Base-by-base conservation (phyloP, 2,329 filamentous ascomycete species). In the Pezicula neosporulosa region DNA sequence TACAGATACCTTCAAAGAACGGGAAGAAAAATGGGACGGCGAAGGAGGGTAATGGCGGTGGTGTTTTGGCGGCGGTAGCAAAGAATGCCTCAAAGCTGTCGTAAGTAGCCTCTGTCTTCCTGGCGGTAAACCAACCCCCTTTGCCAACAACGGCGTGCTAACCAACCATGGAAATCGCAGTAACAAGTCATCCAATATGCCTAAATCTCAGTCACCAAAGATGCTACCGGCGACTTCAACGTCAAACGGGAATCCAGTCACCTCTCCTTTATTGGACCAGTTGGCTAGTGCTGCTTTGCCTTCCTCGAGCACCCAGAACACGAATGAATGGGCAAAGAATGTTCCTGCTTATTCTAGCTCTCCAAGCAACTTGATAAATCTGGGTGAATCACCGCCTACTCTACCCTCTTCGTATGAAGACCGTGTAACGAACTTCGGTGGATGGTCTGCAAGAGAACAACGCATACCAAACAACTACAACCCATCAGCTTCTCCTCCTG, bases 321-420 rank as follows among this genome's bases (percentile, higher is more conserved):
- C 65, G 38, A 64, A 66, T 58, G 73, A 76, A 66, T 76, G 73
- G 73, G 70, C 73, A 51, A 73, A 71, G 52, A 68, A 72, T 66
- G 30, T 66, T 68, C 39, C 71, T 60, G 28, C 70, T 62, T 68
- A 71, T 70, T 64, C 67, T 58, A 59, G 69, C 66, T 66, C 72
- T 65, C 60, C 69, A 56, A 53, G 68, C 64, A 59, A 72, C 63
- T 42, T 71, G 28, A 73, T 75, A 54, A 68, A 68, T 51, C 68
- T 76, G 47, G 70, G 71, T 47, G 69, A 70, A 54, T 75, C 73
- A 30, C 72, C 73, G n/a, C 71, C 72, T 10, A 66, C 62, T 9
- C 60, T 60, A 16, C 59, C 62, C 44, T 66, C 64, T 24, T 66
- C 64, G 7, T 66, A 66, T 51, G 65, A 66, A 39, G 65, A 67